Base-by-base conservation (phyloP, 1,284 basidiomycete species). In the Trichosporon sp. region DNA sequence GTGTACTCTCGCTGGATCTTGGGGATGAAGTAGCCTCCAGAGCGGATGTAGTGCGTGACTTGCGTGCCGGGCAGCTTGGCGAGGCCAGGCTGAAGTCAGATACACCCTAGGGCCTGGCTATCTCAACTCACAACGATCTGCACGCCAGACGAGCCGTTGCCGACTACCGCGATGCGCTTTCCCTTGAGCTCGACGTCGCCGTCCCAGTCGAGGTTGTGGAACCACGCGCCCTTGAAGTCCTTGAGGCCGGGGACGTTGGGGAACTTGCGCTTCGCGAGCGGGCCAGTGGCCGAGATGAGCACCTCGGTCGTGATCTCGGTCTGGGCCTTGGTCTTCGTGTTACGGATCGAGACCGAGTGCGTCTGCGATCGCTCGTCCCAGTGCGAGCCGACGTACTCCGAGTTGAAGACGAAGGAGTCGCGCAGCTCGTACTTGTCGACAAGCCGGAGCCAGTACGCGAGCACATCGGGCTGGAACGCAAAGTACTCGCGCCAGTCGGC, bases 131-230 rank as follows among this genome's bases (percentile, higher is more conserved):
- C 65, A 29, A 68, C 47, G 8, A 69, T 64, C 35, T 62, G 62
- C 65, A 60, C 65, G 29, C 68, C 38, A 18, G 66, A 34, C n/a
- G 67, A 69, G 64, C 42, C 65, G 60, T 27, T 35, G 31, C 67
- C 53, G 31, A 69, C 21, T 51, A 68, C 31, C n/a, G 42, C 42
- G 58, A 63, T 42, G 27, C 35, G 65, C 23, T 25, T 58, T 18
- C 60, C 60, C 34, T 34, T 29, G 13, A 67, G 44, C 29, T 63
- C n/a, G 38, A 67, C 66, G 18, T 73, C 70, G 31, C 72, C 68
- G 27, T 77, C 68, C 81, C 80, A 83, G 15, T 74, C 62, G 25
- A 76, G 76, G 27, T 76, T 79, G 68, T 83, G 82, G 25, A 78
- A 76, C 31, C 77, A 73, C n/a, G 67, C 31, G 11, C 82, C 82